A percentile compares a stretch with the other conserved stretches of the same genome.
Conservation (phyloP, 805 yeast species). For the Saccharomyces eubayanus region DNA sequence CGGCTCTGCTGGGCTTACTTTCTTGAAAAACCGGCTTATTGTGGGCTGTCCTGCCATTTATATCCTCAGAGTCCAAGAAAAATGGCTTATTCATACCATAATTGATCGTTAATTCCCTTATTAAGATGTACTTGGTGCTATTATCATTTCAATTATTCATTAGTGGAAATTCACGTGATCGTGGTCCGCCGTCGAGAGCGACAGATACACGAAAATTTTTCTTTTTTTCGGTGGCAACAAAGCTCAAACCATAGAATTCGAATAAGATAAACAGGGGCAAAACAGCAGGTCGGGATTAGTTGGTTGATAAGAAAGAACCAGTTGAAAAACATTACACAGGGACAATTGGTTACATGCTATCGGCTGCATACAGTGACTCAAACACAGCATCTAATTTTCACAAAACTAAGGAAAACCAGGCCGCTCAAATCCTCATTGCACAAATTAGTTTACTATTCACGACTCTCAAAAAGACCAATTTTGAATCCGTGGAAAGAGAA, state of each 20-base stretch:
- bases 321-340: background rate
- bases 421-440: conserved; percentile 20
- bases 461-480: conserved; percentile 15
- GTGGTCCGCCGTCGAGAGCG: background rate
- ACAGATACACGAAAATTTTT: background rate
- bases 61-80: background rate
- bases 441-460: conserved; percentile 26
- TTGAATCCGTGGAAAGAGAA: conserved; percentile 10
- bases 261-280: background rate
- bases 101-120: too few relatives aligned
- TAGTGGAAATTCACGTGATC: background rate
- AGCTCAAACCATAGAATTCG: background rate
- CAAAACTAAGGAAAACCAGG: conserved; percentile 17
- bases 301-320: background rate
- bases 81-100: background rate
- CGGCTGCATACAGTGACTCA: conserved; percentile 3
- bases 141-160: background rate
- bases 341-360: conserved; percentile 17
- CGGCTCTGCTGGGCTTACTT: conserved; percentile 3
- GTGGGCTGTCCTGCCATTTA: conserved; percentile 23
- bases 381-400: background rate
- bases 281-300: background rate
- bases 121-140: background rate
- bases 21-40: conserved; percentile 27
- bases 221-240: background rate